phyloP scores from a whole-genome alignment of 441 rosid species.

The Hura crepitans region DNA sequence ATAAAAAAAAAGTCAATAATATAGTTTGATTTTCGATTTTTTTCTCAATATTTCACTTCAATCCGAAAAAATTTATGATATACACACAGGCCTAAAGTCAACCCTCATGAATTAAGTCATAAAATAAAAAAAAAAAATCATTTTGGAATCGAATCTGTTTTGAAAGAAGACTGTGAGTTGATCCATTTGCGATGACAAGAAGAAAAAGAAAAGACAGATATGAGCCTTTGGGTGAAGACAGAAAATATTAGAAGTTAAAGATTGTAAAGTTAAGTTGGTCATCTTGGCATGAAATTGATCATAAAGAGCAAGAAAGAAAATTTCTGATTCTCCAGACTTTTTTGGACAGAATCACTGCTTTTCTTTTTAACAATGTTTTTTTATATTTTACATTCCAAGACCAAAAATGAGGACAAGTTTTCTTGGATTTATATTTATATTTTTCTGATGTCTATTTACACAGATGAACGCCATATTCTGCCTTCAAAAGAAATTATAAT shows the following conservation, averaged over 20 bases:
- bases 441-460: conserved; percentile 57
- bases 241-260: neutral
- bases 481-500: conserved; percentile 94
- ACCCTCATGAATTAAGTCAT: too few relatives aligned
- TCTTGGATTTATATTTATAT: neutral
- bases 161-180: too few relatives aligned
- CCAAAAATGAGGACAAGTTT: conserved; percentile 14
- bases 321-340: conserved; percentile 2
- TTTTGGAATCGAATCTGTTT: too few relatives aligned
- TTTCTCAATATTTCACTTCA: too few relatives aligned
- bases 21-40: too few relatives aligned
- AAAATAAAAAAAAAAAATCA: too few relatives aligned
- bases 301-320: neutral
- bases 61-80: too few relatives aligned
- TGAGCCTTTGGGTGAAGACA: neutral
- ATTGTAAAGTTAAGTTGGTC: neutral
- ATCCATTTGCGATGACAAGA: too few relatives aligned
- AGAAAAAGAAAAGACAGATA: too few relatives aligned
- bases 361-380: neutral
- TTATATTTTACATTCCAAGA: neutral
- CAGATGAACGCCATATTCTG: conserved; percentile 92
- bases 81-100: too few relatives aligned
- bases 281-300: neutral
- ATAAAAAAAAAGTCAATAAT: too few relatives aligned
- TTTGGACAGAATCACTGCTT: neutral